A percentile compares a stretch with the other conserved stretches of the same genome.
Evolutionary conservation across 306 rosid genomes (phyloP).

Genomic region (Vicia faba): DNA sequence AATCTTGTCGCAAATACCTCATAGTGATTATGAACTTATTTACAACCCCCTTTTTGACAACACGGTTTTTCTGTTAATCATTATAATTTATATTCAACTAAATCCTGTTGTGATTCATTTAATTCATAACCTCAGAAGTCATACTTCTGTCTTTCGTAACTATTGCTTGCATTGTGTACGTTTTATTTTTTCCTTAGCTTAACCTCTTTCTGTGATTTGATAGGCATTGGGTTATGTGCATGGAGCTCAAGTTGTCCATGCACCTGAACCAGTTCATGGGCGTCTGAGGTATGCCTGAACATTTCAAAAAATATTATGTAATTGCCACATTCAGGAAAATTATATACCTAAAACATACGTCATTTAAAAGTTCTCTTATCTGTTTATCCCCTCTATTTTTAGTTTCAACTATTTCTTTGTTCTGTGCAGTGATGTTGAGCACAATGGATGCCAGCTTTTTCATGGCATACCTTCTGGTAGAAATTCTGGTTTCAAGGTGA

Average conservation of each 20-base stretch:
- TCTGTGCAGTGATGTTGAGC: constrained; percentile 81
- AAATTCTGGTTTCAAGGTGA: constrained; percentile 88
- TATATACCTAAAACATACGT: constrained; percentile 8
- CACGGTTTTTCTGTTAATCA: constrained; percentile 3
- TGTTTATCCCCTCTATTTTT: constrained; percentile 16
- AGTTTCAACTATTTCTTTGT: constrained; percentile 15
- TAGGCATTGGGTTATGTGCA: constrained; percentile 96
- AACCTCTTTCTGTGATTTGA: constrained; percentile 37
- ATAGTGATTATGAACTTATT: constrained; percentile 20
- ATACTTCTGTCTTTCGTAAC: constrained; percentile 14
- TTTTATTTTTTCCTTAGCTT: constrained; percentile 16
- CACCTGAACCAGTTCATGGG: constrained; percentile 94
- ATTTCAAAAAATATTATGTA: constrained; percentile 24
- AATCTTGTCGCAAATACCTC: not conserved
- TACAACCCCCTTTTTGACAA: constrained; percentile 3
- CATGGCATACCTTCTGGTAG: constrained; percentile 81
- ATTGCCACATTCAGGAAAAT: constrained; percentile 26
- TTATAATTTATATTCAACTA: constrained; percentile 8
- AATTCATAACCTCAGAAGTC: constrained; percentile 15
- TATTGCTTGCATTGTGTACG: constrained; percentile 7
- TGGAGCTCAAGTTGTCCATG: constrained; percentile 90
- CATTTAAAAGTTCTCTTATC: constrained; percentile 18
- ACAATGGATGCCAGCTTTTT: constrained; percentile 78
- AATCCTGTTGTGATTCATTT: constrained; percentile 35
- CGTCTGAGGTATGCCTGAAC: constrained; percentile 70